Conservation (phyloP, 225 moss, liverwort and hornwort genomes). For the Marchantia paleacea region DNA sequence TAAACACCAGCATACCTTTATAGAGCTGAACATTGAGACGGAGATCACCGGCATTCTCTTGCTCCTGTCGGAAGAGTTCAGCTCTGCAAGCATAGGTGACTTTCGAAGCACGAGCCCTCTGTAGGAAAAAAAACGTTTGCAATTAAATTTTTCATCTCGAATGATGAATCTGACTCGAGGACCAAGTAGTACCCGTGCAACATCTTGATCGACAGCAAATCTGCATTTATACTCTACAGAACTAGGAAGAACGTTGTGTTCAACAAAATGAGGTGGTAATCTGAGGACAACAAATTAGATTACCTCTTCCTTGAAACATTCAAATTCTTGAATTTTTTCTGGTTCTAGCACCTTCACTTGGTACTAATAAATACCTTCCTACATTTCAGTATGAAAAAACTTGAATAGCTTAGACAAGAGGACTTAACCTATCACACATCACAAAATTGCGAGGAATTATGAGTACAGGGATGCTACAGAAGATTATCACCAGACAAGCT, state of each 20-base stretch:
- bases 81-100: constrained; percentile 31
- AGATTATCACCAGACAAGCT: constrained; percentile 40
- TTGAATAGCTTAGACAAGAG: neutral
- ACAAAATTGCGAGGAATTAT: neutral
- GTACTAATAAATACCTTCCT: no score
- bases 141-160: neutral
- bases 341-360: no score
- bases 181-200: no score
- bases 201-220: no score
- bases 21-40: constrained; percentile 45
- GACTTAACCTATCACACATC: neutral
- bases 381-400: no score
- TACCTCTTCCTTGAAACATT: no score
- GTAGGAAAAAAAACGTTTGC: constrained; percentile 4
- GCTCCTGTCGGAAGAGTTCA: constrained; percentile 52
- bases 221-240: no score
- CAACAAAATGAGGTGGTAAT: no score
- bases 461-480: neutral
- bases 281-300: no score
- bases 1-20: constrained; percentile 25
- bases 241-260: no score
- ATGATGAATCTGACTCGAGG: neutral
- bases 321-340: no score
- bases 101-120: constrained; percentile 28
- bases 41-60: constrained; percentile 45